Evolutionary conservation across 345 rosid genomes (phyloP), one percentile per base, ranked within the genome.

Genomic region (Citrus australasica): DNA sequence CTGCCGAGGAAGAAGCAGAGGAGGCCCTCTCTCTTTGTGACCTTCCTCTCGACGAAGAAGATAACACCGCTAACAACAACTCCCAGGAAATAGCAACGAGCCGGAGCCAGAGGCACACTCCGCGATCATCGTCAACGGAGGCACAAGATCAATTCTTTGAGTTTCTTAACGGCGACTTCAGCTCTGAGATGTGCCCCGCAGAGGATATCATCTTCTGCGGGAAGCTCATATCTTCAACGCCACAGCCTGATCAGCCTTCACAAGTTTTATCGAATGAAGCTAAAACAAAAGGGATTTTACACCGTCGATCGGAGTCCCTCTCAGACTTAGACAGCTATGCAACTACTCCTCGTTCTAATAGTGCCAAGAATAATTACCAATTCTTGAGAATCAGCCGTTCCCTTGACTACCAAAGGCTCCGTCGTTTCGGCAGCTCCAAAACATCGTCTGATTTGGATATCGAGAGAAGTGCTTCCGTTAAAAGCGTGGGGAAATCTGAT

Each of bases 121-220:
- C 67, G 40, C 78, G 67, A 69, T 71, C 75, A 60, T 73, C 84
- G 25, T 81, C 89, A 10, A 69, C 79, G 9, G 79, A 76, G 21
- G 33, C 90, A 33, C 74, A 3, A 14, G 74, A 9, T 32, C 48
- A 92, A 48, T 56, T 86, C 69, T 92, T 92, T 51, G 91, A 90
- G 88, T 92, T 92, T 59, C 64, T 82, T n/a, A 74, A 71, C 64
- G 78, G 74, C 64, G 78, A 86, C 78, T 51, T 84, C 14, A 80
- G 81, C 69, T 79, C 85, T 35, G 87, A 86, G 38, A 88, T 89
- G 88, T 83, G 89, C 37, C 87, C 97, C 0, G 94, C 98, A n/a
- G 96, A 93, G 70, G 93, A 91, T 68, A 85, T 92, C 62, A 87
- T 93, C 78, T 84, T 87, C 74, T 81, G 85, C 71, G 98, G 98